phyloP scores from a whole-genome alignment of 2,329 filamentous ascomycete genomes.

The Trichoderma oligosporum region DNA sequence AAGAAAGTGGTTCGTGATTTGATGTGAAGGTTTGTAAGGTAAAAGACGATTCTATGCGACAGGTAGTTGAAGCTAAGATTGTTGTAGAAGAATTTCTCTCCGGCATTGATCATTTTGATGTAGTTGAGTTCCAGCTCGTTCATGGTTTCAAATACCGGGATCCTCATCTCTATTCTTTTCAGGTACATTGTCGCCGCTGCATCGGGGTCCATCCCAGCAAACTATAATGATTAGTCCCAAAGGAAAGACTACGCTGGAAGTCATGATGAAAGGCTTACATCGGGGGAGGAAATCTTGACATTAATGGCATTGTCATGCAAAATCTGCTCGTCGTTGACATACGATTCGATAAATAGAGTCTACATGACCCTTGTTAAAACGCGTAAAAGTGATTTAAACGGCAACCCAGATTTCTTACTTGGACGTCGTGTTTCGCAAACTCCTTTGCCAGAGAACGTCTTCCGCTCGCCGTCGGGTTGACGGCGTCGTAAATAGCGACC shows the following conservation, averaged over 20 bases:
- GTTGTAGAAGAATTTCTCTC: constrained; percentile 89
- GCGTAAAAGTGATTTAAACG: background rate
- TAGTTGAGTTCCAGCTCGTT: constrained; percentile 90
- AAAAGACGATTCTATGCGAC: constrained; percentile 96
- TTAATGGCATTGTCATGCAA: constrained; percentile 95
- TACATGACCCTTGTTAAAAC: constrained; percentile 35
- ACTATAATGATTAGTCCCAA: constrained; percentile 47
- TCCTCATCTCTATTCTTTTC: constrained; percentile 82
- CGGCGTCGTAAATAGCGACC: constrained; percentile 96
- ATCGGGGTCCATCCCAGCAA: constrained; percentile 84
- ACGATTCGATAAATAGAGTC: constrained; percentile 96
- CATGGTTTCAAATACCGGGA: constrained; percentile 97
- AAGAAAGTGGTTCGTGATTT: constrained; percentile 94
- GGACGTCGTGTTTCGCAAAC: constrained; percentile 95
- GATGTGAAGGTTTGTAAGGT: constrained; percentile 95
- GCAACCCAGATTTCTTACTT: constrained; percentile 49
- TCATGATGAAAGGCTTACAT: constrained; percentile 60
- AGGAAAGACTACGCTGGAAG: too few species aligned
- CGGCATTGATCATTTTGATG: constrained; percentile 99
- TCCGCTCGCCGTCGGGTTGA: constrained; percentile 83
- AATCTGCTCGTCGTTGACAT: constrained; percentile 87
- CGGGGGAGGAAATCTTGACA: constrained; percentile 96
- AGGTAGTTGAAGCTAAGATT: constrained; percentile 96
- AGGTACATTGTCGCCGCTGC: constrained; percentile 92
- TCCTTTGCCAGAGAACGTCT: constrained; percentile 86